Percentiles rank a stretch among this genome's conserved stretches.
These are phyloP conservation scores for Hemisphaericaspora subhashii DNA, from an alignment of 1,139 yeast species.

Conservation along the genomic window DNA sequence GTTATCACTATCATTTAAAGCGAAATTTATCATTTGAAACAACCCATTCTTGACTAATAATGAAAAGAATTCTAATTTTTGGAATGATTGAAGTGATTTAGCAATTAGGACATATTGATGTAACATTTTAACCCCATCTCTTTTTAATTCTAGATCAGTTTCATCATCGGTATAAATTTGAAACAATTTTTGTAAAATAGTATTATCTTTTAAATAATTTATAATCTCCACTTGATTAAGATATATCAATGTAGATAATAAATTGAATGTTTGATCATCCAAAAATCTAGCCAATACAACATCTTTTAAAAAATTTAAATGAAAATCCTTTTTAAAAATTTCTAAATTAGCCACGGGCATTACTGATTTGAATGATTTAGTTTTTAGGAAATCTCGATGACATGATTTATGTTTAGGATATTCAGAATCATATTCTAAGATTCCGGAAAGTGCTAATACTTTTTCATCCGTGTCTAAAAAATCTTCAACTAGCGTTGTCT, in stretches of 20 bases:
- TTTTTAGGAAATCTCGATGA: slow-evolving; percentile 63
- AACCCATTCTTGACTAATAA: slow-evolving; percentile 68
- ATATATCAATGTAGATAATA: slow-evolving; percentile 66
- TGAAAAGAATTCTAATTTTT: slow-evolving; percentile 65
- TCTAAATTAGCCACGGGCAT: slow-evolving; percentile 59
- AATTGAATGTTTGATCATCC: slow-evolving; percentile 74
- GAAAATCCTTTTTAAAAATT: slow-evolving; percentile 71
- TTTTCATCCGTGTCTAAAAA: slow-evolving; percentile 59
- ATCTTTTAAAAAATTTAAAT: slow-evolving; percentile 79
- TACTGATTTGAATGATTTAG: slow-evolving; percentile 70
- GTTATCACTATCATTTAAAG: slow-evolving; percentile 55
- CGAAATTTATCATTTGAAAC: slow-evolving; percentile 68
- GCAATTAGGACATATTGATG: slow-evolving; percentile 82
- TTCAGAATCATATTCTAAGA: slow-evolving; percentile 90
- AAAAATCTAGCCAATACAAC: slow-evolving; percentile 77
- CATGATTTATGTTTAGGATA: slow-evolving; percentile 78
- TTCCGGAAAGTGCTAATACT: slow-evolving; percentile 68
- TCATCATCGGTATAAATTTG: slow-evolving; percentile 40
- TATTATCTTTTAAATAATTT: slow-evolving; percentile 58
- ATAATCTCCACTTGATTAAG: slow-evolving; percentile 71
- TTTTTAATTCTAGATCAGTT: slow-evolving; percentile 28
- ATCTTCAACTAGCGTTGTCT: slow-evolving; percentile 63
- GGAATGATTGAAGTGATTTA: slow-evolving; percentile 63
- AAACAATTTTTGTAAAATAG: slow-evolving; percentile 55
- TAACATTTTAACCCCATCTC: slow-evolving; percentile 76